Base-by-base conservation (phyloP, 441 rosid genomes). In the Theobroma grandiflorum region DNA sequence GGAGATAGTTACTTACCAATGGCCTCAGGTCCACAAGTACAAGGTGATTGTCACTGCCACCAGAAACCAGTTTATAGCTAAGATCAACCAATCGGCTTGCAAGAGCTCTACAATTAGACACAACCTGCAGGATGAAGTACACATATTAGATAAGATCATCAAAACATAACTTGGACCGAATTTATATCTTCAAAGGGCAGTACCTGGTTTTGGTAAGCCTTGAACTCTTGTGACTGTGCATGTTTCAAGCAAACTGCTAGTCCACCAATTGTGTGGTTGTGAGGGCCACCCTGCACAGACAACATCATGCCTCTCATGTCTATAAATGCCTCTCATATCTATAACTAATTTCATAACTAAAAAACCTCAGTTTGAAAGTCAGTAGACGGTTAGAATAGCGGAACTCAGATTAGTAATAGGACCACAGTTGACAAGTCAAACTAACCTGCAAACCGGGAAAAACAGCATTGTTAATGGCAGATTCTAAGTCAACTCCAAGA, bases 251-350 rank as follows among this genome's bases (percentile, higher is more conserved):
- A 93, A 80, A 96, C 99, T 22, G 98, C 94, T 69, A 96, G 89
- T 47, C 95, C 97, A 43, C 98, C 97, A 40, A 94, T 93, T 57
- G 98, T 93, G 90, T 96, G 99, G 86, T 94, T 96, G 89, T 94
- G 98, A 77, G 97, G 99, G 64, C 98, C 98, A 83, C 99, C 99
- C 99, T 93, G 85, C 59, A 85, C 26, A 73, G 62, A 74, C 5
- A 85, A 38, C 65, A 55, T 38, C 61, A 58, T 16, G 2, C 75
- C 11, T 35, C 45, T 35, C 59, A 50, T 8, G 5, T 26, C 31
- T 26, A 26, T 26, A 26, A 26, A 26, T 26, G 31, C 31, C 31
- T 26, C 31, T 26, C 31, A 26, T 26, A 26, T 15, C 1, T 40
- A 33, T 49, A 50, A 6, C 71, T 43, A 55, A 12, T 31, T 47